phyloP scores from a whole-genome alignment of 345 rosid genomes.

The Populus davidiana region DNA sequence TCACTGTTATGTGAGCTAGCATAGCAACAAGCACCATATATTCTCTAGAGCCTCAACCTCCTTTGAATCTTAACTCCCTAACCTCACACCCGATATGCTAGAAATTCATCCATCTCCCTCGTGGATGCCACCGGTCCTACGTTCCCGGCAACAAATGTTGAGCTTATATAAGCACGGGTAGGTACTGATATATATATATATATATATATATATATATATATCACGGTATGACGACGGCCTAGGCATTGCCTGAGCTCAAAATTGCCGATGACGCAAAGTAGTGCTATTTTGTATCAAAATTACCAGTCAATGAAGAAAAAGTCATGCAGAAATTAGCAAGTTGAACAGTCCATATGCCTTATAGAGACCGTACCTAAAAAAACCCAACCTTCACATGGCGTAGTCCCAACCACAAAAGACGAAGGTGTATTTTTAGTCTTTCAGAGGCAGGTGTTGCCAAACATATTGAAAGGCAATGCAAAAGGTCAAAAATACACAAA shows the following conservation, averaged over 20 bases:
- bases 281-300: background rate
- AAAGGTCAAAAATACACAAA: background rate
- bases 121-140: background rate
- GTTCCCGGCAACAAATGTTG: background rate
- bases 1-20: too few relatives aligned
- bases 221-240: background rate
- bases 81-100: background rate
- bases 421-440: background rate
- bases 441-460: background rate
- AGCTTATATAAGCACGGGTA: background rate
- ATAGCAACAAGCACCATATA: too few relatives aligned
- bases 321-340: background rate
- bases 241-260: background rate
- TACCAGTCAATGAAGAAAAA: background rate
- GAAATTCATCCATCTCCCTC: background rate
- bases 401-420: too few relatives aligned
- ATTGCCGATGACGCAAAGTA: background rate
- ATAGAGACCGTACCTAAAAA: too few relatives aligned
- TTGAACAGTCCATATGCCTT: background rate
- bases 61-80: background rate
- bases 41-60: background rate
- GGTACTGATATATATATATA: too few relatives aligned
- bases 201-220: too few relatives aligned
- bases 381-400: too few relatives aligned
- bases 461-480: too few relatives aligned